These are phyloP conservation scores for Epichloe aotearoae DNA, from an alignment of 2,329 filamentous ascomycete species.

Conservation along the genomic window DNA sequence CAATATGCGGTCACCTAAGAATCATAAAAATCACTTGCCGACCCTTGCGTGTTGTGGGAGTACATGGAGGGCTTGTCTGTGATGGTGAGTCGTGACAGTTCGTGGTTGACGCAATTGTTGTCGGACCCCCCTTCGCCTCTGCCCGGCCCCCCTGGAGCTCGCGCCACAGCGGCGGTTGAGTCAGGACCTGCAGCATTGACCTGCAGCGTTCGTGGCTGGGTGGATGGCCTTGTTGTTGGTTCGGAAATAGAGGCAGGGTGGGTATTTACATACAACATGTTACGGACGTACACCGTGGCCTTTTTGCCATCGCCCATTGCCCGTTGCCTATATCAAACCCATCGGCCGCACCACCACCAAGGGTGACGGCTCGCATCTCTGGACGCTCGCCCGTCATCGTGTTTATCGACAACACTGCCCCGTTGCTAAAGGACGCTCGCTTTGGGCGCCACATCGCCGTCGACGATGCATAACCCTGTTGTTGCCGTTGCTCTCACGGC, in stretches of 20 bases:
- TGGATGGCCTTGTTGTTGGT: not conserved
- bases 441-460: not conserved
- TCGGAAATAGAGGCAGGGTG: not conserved
- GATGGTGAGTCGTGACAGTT: not conserved
- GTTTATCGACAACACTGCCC: not conserved
- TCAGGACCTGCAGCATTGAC: not conserved
- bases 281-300: conserved; percentile 14
- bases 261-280: too few species aligned
- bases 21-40: not conserved
- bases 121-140: too few species aligned
- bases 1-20: too few species aligned
- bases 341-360: not conserved
- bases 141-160: not conserved
- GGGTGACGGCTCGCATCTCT: not conserved
- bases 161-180: not conserved
- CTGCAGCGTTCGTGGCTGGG: not conserved
- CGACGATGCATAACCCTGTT: conserved; percentile 38
- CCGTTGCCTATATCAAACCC: not conserved
- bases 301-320: conserved; percentile 9
- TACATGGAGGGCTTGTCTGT: not conserved
- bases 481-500: conserved; percentile 34
- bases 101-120: too few species aligned
- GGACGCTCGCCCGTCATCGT: not conserved
- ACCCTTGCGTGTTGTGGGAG: not conserved
- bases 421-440: not conserved